Conservation (phyloP, 345 rosid species). For the Eucalyptus cloeziana region DNA sequence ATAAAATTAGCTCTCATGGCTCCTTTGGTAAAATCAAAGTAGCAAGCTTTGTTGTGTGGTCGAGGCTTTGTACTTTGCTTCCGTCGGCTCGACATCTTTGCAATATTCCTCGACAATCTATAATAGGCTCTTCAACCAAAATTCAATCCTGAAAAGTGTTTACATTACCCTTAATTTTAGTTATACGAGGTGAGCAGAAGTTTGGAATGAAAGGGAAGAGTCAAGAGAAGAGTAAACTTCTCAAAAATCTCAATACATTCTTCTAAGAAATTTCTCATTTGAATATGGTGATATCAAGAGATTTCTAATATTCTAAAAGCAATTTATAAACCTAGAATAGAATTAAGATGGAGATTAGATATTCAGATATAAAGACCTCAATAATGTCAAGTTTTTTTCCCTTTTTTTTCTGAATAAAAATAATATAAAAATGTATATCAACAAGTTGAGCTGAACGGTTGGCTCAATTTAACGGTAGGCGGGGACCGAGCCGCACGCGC, state of each 20-base stretch:
- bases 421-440: not conserved
- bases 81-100: not conserved
- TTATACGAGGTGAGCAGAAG: accelerated
- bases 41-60: not conserved
- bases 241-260: not conserved
- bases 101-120: accelerated
- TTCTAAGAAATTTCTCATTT: not conserved
- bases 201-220: not conserved
- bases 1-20: not conserved
- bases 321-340: not conserved
- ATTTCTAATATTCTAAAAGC: not conserved
- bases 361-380: not conserved
- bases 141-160: accelerated
- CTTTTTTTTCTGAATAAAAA: not conserved
- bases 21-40: not conserved
- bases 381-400: not conserved
- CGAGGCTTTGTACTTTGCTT: not conserved
- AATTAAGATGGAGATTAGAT: not conserved
- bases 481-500: not conserved
- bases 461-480: not conserved
- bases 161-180: not conserved
- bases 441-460: not conserved
- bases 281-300: not conserved
- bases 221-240: not conserved
- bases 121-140: not conserved